phyloP scores from a whole-genome alignment of 2,329 filamentous ascomycete species.

The Pezicula carpinea region DNA sequence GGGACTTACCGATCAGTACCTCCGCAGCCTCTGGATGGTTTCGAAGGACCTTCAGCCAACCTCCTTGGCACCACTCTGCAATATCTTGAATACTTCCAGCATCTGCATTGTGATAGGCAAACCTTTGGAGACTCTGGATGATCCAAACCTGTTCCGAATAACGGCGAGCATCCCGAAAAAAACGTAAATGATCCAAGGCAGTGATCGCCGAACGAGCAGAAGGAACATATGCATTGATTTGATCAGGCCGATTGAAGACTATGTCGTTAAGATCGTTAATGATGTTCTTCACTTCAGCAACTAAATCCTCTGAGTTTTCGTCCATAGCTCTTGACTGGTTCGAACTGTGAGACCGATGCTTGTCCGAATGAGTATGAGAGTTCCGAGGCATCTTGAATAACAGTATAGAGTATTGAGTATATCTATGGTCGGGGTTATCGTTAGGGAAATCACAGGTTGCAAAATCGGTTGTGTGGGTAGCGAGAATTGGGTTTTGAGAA shows the following conservation, averaged over 20 bases:
- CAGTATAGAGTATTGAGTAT: neutral
- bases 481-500: too few species aligned
- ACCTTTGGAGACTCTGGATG: conserved; percentile 40
- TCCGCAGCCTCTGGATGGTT: conserved; percentile 38
- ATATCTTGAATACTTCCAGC: conserved; percentile 39
- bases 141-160: conserved; percentile 36
- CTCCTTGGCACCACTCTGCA: conserved; percentile 43
- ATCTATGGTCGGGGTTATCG: neutral
- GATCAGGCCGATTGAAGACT: conserved; percentile 15
- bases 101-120: conserved; percentile 45
- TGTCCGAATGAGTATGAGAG: conserved; percentile 18
- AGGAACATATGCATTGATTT: conserved; percentile 30
- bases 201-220: conserved; percentile 34
- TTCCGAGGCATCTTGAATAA: conserved; percentile 13
- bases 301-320: conserved; percentile 15
- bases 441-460: too few species aligned
- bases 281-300: conserved; percentile 24
- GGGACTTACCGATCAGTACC: conserved; percentile 35
- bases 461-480: too few species aligned
- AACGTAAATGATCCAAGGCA: conserved; percentile 33
- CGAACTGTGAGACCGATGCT: conserved; percentile 8
- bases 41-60: conserved; percentile 40
- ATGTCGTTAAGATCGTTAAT: conserved; percentile 23
- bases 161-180: conserved; percentile 31
- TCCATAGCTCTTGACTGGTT: conserved; percentile 13